A percentile compares a stretch with the other conserved stretches of the same genome.
Evolutionary conservation across 345 rosid species (phyloP).

Genomic region (Populus alba): DNA sequence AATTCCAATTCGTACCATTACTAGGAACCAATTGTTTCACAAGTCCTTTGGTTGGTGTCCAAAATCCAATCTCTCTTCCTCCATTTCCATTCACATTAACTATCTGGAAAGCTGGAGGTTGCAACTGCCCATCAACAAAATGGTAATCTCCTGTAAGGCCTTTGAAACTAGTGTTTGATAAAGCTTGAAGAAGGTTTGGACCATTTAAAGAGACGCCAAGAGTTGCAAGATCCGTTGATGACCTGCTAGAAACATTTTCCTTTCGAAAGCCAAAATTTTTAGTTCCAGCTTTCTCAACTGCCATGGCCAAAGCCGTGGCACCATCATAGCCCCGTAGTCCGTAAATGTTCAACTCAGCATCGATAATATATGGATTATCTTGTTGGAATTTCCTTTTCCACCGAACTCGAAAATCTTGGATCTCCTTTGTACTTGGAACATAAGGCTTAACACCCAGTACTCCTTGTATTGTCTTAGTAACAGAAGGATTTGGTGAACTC

Average conservation of each 20-base stretch:
- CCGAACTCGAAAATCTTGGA: constrained; percentile 18
- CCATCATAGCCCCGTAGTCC: constrained; percentile 41
- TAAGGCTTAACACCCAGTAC: constrained; percentile 36
- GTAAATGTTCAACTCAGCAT: constrained; percentile 9
- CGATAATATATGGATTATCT: constrained; percentile 15
- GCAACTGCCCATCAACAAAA: constrained; percentile 33
- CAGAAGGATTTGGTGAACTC: neutral
- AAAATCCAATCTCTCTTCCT: constrained; percentile 31
- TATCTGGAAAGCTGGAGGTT: constrained; percentile 26
- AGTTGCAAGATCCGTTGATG: constrained; percentile 9
- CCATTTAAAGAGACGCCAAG: constrained; percentile 28
- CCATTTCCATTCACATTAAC: constrained; percentile 34
- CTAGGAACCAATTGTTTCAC: neutral
- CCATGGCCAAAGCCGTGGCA: constrained; percentile 30
- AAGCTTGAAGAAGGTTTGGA: constrained; percentile 12
- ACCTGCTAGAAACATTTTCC: neutral
- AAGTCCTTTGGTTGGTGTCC: constrained; percentile 28
- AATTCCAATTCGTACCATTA: neutral
- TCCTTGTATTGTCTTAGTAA: constrained; percentile 38
- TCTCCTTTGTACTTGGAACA: constrained; percentile 9
- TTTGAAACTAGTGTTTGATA: constrained; percentile 24
- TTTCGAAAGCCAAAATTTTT: neutral
- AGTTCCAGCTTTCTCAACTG: constrained; percentile 20
- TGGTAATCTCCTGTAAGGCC: constrained; percentile 38
- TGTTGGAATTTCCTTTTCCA: constrained; percentile 25